These are phyloP conservation scores for Candida nanaspora DNA, from an alignment of 805 yeast genomes.

Conservation along the genomic window DNA sequence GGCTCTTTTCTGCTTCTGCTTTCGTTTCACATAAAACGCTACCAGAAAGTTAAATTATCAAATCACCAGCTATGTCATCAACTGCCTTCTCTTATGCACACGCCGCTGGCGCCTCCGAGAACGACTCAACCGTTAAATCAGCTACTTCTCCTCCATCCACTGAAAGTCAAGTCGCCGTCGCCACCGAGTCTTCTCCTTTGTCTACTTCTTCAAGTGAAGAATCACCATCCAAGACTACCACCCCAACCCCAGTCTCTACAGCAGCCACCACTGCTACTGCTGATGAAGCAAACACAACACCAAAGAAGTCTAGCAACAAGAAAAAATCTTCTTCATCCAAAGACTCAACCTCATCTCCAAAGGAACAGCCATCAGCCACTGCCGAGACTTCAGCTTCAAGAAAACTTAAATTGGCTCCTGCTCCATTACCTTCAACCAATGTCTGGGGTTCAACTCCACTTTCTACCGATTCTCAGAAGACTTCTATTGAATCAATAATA, in stretches of 20 bases:
- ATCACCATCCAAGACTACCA: too few species aligned
- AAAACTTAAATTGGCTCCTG: conserved; percentile 44
- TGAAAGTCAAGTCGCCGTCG: not conserved
- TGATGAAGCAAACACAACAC: not conserved
- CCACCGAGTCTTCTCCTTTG: not conserved
- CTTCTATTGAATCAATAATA: conserved; percentile 6
- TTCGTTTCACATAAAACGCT: too few species aligned
- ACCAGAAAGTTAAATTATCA: too few species aligned
- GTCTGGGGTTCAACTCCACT: conserved; percentile 46
- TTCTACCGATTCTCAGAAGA: conserved; percentile 16
- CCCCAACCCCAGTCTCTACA: too few species aligned
- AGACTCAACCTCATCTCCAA: conserved; percentile 5
- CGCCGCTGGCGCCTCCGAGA: conserved; percentile 21
- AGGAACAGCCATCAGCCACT: conserved; percentile 2
- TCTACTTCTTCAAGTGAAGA: not conserved
- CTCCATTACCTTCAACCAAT: conserved; percentile 54
- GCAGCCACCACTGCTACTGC: too few species aligned
- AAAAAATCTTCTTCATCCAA: conserved; percentile 7
- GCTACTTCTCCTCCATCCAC: not conserved
- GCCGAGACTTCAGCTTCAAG: conserved; percentile 13
- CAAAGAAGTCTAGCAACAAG: conserved; percentile 3
- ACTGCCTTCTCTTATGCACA: conserved; percentile 25
- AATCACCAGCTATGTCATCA: conserved; percentile 6
- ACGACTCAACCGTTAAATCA: too few species aligned
- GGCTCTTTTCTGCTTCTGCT: too few species aligned